Evolutionary conservation across 2,329 filamentous ascomycete species (phyloP).

Genomic region (Ascochyta pisi): DNA sequence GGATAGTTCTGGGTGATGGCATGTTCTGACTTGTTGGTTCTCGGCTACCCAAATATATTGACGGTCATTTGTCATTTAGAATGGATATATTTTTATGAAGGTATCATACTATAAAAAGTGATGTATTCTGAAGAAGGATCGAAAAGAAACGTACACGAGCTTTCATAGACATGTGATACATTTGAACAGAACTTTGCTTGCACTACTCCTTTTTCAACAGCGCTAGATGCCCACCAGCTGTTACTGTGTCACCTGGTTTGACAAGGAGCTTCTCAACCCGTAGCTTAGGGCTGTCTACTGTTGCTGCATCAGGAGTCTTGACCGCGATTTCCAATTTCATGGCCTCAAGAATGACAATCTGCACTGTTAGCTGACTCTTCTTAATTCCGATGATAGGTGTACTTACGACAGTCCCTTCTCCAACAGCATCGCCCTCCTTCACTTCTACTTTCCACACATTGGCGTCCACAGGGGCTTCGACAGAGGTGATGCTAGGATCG

Average conservation of each 20-base stretch:
- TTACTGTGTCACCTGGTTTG: conserved; percentile 51
- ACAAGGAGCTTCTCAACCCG: conserved; percentile 53
- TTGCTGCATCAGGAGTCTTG: conserved; percentile 41
- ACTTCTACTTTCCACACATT: conserved; percentile 57
- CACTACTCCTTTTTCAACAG: conserved; percentile 23
- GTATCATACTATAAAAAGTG: background rate
- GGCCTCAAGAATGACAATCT: conserved; percentile 54
- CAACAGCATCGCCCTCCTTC: conserved; percentile 46
- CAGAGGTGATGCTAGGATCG: conserved; percentile 47
- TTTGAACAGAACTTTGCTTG: background rate
- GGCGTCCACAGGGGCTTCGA: conserved; percentile 55
- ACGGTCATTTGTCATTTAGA: background rate
- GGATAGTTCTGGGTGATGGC: no score
- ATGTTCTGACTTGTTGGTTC: no score
- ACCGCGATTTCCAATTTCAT: conserved; percentile 59
- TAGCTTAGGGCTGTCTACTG: conserved; percentile 22
- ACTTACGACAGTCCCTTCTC: conserved; percentile 42
- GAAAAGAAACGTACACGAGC: no score
- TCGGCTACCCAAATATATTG: background rate
- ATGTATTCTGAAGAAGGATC: background rate
- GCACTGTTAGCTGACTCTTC: conserved; percentile 4
- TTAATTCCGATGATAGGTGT: background rate
- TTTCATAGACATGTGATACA: background rate
- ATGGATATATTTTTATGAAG: background rate
- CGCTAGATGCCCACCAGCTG: conserved; percentile 45